Evolutionary conservation across 2,329 filamentous ascomycete genomes (phyloP), one percentile per base, ranked within the genome.

Genomic region (Phialophora expanda): DNA sequence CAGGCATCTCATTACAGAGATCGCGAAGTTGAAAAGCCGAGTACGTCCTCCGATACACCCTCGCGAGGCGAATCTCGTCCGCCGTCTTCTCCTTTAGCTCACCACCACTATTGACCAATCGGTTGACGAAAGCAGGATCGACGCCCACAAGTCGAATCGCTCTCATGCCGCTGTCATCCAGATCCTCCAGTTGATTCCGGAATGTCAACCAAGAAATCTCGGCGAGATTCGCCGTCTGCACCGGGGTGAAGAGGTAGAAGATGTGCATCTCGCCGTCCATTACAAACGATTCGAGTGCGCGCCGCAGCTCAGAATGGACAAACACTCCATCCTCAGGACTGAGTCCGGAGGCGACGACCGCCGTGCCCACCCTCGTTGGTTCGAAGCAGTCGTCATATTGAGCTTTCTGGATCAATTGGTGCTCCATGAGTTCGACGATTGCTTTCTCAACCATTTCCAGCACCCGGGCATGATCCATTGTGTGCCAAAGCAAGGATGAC

Each of bases 251-350:
- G 44, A 87, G 87, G 74, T 93, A 93, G 55, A 92, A 83, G 12
- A 91, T 84, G 72, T 93, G 90, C 87, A 93, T 89, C 68, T 93
- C 90, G 3, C 89, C 88, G 73, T 93, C 90, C 85, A 93, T 88
- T 12, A 92, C 90, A 73, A 93, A 93, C 1, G 88, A 89, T 66
- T 85, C 81, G 2, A 93, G 81, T 0, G 90, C 89, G 70, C 84
- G 84, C 64, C 83, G 83, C 56, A 93, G 81, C 75, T 93, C 90
- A 54, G 86, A 82, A 71, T 92, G 81, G 20, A 93, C 83, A 71
- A 92, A 93, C 0, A 91, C 77, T 0, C 90, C 90, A 71, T 93
- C 90, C 65, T 91, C 89, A 0, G 90, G 90, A 58, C 90, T 86
- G 41, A 93, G 84, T 1, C 88, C 87, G 2, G 90, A 91, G 9